Evolutionary conservation across 768 basidiomycete species (phyloP).

Genomic region (Tylopilus rubrobrunneus): DNA sequence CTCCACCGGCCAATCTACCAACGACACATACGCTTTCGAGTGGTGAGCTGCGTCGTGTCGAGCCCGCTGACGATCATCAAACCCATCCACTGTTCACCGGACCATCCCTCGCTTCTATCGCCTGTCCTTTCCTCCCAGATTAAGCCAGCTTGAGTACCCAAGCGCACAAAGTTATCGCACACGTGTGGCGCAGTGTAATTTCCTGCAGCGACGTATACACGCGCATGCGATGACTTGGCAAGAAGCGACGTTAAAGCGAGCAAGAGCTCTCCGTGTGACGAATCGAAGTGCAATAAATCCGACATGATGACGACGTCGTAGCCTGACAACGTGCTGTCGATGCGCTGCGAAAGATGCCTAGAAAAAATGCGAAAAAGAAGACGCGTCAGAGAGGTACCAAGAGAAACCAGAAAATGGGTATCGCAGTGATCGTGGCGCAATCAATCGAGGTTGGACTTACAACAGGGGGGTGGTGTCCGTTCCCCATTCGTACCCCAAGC

Average conservation of each 20-base stretch:
- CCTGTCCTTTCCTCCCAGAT: conserved; percentile 42
- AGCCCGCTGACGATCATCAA: conserved; percentile 43
- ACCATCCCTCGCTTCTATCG: conserved; percentile 3
- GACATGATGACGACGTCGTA: conserved; percentile 66
- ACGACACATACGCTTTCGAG: conserved; percentile 56
- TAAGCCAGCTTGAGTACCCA: conserved; percentile 39
- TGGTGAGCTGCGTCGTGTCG: conserved; percentile 41
- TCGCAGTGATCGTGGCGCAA: neutral
- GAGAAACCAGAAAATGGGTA: neutral
- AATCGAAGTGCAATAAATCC: conserved; percentile 67
- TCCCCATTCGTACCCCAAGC: conserved; percentile 65
- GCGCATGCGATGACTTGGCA: conserved; percentile 34
- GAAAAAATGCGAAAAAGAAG: neutral
- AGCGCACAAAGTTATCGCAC: conserved; percentile 50
- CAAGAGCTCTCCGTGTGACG: conserved; percentile 55
- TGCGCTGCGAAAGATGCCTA: conserved; percentile 12
- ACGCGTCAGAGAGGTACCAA: neutral
- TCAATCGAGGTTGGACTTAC: conserved; percentile 34
- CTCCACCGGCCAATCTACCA: conserved; percentile 61
- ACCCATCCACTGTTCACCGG: conserved; percentile 44
- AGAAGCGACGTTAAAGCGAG: conserved; percentile 49
- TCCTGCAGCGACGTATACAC: conserved; percentile 60
- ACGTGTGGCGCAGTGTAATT: conserved; percentile 53
- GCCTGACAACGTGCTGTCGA: conserved; percentile 20
- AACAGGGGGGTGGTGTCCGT: conserved; percentile 40